Evolutionary conservation across 352 stramenopile genomes (phyloP), one percentile per base, ranked within the genome.

Genomic region (Blastocystis sp.): DNA sequence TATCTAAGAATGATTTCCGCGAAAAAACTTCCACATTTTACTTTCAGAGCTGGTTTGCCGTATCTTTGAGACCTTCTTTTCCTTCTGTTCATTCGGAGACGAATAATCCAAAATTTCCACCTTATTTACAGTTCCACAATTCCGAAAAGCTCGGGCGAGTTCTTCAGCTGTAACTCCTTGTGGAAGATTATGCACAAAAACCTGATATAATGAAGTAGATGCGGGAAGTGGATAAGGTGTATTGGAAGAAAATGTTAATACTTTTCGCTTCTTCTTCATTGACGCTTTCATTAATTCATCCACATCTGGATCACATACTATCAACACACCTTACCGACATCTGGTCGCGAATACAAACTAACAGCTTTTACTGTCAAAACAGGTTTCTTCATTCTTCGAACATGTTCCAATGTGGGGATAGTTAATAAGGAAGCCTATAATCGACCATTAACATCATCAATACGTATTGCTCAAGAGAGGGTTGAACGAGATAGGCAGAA

Each of bases 61-160:
- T 24, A 76, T 89, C 7, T 37, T 27, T 1, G 60, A 17, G n/a
- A 59, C 40, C 11, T 64, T 27, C 78, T 89, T 89, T 48, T 89
- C 69, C 22, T 77, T 35, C 57, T 57, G 13, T 24, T 79, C 66
- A n/a, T 89, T 56, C 37, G 60, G 60, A 0, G 24, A 24, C 22
- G 40, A 77, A 35, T 79, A 89, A 42, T 89, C 78, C 78, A 89
- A 48, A 48, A 89, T 89, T 51, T 89, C 78, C 40, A 89, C 78
- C 27, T 89, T 89, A n/a, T 58, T 89, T 33, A 89, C 78, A 22
- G 40, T 54, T 22, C 78, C 78, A 48, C 78, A 89, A 30, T 76
- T 76, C 17, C 66, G 78, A 37, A 89, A 89, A 40, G 78, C 60
- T 1, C 22, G 40, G 1, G 78, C 78, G 4, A 89, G 37, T 40